Evolutionary conservation across 257 asterid genomes (phyloP).

Genomic region (Fraxinus excelsior): DNA sequence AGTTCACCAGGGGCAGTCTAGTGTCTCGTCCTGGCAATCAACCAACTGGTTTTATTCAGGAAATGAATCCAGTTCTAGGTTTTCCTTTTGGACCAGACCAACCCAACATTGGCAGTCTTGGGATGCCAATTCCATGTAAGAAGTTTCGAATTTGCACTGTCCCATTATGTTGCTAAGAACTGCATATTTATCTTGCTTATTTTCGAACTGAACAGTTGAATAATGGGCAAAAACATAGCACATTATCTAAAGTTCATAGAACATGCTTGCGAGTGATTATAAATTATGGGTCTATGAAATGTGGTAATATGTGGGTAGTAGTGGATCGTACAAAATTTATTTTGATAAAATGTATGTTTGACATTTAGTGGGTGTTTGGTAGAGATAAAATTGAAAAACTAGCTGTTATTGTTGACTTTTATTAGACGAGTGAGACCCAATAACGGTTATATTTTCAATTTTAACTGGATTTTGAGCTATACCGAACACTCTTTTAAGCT

Average conservation of each 20-base stretch:
- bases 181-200: constrained; percentile 5
- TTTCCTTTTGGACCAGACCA: constrained; percentile 56
- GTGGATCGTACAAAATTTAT: no score
- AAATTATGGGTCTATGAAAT: background rate
- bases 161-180: background rate
- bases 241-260: constrained; percentile 5
- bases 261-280: no score
- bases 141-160: background rate
- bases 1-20: constrained; percentile 53
- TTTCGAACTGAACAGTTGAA: background rate
- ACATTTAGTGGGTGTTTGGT: no score
- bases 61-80: constrained; percentile 57
- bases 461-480: no score
- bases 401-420: no score
- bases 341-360: no score
- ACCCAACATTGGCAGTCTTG: constrained; percentile 50
- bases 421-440: no score
- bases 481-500: no score
- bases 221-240: background rate
- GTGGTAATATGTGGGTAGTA: background rate
- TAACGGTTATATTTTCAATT: no score
- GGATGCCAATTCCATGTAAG: constrained; percentile 50
- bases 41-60: constrained; percentile 54
- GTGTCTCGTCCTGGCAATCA: constrained; percentile 56
- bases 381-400: no score